Evolutionary conservation across 139 green algal species (phyloP).

Genomic region (Closterium sp.): DNA sequence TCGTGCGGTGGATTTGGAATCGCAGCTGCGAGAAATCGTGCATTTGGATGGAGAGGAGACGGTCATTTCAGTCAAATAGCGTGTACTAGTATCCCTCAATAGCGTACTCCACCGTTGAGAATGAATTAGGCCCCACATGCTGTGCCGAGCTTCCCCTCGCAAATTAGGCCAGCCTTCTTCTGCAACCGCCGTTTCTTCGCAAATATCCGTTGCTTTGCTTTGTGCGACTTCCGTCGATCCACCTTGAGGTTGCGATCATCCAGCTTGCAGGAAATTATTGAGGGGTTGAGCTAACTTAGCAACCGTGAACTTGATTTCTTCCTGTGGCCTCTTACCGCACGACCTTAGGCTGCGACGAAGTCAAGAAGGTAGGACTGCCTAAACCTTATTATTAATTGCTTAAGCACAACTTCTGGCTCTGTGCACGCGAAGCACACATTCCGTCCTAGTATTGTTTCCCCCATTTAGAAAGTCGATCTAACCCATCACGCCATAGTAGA

Average conservation of each 20-base stretch:
- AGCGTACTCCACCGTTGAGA: background rate
- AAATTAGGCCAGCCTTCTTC: too few relatives aligned
- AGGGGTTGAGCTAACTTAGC: background rate
- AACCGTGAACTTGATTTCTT: background rate
- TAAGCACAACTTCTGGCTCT: background rate
- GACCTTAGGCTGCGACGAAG: background rate
- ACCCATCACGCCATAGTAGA: background rate
- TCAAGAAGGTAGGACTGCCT: background rate
- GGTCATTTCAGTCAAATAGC: too few relatives aligned
- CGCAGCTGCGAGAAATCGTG: background rate
- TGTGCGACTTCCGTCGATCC: background rate
- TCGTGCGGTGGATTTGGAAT: background rate
- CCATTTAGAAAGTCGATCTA: background rate
- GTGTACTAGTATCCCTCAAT: background rate
- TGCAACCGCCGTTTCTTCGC: background rate
- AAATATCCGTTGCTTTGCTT: background rate
- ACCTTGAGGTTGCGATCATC: background rate
- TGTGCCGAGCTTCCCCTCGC: too few relatives aligned
- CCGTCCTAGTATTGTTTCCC: too few relatives aligned
- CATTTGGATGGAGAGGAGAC: too few relatives aligned
- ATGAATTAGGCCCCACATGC: too few relatives aligned
- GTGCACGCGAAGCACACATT: too few relatives aligned
- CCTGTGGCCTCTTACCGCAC: too few relatives aligned
- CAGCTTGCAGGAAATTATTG: background rate
- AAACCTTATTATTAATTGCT: background rate